Evolutionary conservation across 768 basidiomycete genomes (phyloP).

Genomic region (Dacryopinax spathularia): DNA sequence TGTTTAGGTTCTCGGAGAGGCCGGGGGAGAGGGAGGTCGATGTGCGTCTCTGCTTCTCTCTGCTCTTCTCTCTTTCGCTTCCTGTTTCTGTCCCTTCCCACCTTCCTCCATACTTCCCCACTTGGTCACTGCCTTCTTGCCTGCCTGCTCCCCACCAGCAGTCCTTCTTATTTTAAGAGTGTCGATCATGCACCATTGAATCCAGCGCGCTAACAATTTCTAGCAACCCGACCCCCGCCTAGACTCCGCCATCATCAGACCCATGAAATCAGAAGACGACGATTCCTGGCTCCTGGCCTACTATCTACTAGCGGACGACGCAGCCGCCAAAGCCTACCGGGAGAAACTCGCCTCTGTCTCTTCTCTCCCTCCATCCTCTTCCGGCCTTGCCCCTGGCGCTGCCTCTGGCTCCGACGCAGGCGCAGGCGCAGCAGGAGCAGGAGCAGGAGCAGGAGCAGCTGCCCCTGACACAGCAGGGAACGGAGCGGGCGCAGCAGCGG

Average conservation of each 20-base stretch:
- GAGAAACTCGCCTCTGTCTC: not conserved
- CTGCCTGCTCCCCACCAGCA: not conserved
- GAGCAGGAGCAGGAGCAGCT: too few relatives aligned
- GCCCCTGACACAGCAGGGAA: too few relatives aligned
- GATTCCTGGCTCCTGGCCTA: conserved; percentile 80
- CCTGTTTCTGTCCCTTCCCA: too few relatives aligned
- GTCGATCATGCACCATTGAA: not conserved
- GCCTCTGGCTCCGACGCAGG: too few relatives aligned
- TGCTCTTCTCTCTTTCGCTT: not conserved
- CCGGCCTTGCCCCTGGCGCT: too few relatives aligned
- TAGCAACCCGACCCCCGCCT: conserved; percentile 65
- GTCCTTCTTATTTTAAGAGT: not conserved
- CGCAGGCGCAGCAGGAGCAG: too few relatives aligned
- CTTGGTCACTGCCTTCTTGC: too few relatives aligned
- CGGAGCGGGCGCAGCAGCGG: not conserved
- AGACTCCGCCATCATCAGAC: conserved; percentile 73
- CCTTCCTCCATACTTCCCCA: too few relatives aligned
- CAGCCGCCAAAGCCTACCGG: conserved; percentile 47
- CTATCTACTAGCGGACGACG: conserved; percentile 66
- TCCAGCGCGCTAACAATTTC: not conserved
- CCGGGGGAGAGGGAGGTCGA: conserved; percentile 66
- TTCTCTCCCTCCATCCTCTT: too few relatives aligned
- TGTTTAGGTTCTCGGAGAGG: conserved; percentile 73
- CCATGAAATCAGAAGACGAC: conserved; percentile 58
- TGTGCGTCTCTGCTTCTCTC: conserved; percentile 29